Conservation (phyloP, 306 rosid species). For the Castanea sativa region DNA sequence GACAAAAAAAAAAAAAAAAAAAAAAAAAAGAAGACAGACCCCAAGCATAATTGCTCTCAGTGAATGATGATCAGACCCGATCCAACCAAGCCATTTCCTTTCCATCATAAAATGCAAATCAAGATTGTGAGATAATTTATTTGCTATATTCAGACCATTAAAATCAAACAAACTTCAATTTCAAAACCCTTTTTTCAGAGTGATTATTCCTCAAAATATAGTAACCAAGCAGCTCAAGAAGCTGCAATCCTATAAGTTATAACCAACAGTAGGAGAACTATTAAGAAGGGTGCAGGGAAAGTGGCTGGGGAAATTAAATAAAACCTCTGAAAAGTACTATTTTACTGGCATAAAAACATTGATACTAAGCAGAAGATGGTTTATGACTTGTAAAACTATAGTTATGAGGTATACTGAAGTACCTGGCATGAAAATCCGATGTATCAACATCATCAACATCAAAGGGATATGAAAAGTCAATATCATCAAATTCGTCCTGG, state of each 20-base stretch:
- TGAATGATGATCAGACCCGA: background rate
- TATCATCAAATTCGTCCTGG: conserved; percentile 79
- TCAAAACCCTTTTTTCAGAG: background rate
- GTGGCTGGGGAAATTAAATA: conserved; percentile 9
- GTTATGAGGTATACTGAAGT: conserved; percentile 17
- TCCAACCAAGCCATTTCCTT: background rate
- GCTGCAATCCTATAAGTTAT: background rate
- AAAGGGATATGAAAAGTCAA: conserved; percentile 73
- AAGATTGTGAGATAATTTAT: background rate
- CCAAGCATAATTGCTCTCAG: background rate
- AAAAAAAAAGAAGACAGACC: background rate
- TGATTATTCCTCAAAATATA: background rate
- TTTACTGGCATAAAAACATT: background rate
- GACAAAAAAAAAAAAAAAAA: background rate
- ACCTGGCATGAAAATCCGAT: conserved; percentile 61
- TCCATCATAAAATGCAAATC: background rate
- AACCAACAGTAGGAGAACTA: background rate
- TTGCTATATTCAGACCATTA: background rate
- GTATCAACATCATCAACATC: conserved; percentile 82
- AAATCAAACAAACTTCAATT: background rate
- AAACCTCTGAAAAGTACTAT: conserved; percentile 6
- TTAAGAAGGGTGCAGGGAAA: background rate
- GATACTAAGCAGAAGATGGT: conserved; percentile 10
- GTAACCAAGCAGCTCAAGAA: conserved; percentile 10
- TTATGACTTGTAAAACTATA: conserved; percentile 14